Evolutionary conservation across 768 basidiomycete species (phyloP).

Genomic region (Lentinula sp.): DNA sequence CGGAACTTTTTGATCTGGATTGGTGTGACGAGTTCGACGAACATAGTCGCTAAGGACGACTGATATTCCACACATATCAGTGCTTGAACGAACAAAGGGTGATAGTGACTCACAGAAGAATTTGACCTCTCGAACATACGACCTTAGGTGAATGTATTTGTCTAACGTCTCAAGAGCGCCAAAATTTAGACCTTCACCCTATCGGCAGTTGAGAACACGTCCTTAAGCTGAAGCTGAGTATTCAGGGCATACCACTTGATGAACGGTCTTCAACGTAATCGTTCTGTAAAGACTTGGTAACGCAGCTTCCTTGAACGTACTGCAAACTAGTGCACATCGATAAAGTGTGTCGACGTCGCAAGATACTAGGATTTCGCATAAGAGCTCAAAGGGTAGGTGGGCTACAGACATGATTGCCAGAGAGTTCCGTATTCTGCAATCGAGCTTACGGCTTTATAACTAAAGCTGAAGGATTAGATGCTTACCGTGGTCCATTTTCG

Average conservation of each 20-base stretch:
- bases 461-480: not conserved
- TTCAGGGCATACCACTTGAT: not conserved
- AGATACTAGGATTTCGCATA: not conserved
- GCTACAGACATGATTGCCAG: not conserved
- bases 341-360: not conserved
- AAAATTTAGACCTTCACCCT: not conserved
- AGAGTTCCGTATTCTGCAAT: too few relatives aligned
- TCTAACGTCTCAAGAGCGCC: constrained; percentile 2
- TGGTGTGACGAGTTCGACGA: constrained; percentile 3
- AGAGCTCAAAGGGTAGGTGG: not conserved
- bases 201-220: not conserved
- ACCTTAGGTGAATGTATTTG: not conserved
- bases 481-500: not conserved
- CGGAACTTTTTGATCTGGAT: not conserved
- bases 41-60: constrained; percentile 5
- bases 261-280: not conserved
- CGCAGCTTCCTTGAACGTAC: constrained; percentile 1
- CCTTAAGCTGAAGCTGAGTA: not conserved
- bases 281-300: not conserved
- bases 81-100: not conserved
- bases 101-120: not conserved
- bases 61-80: not conserved
- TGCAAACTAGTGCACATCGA: not conserved
- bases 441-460: not conserved
- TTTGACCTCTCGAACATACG: constrained; percentile 4